Conservation (phyloP, 2,329 filamentous ascomycete genomes). For the Zymoseptoria ardabiliae region DNA sequence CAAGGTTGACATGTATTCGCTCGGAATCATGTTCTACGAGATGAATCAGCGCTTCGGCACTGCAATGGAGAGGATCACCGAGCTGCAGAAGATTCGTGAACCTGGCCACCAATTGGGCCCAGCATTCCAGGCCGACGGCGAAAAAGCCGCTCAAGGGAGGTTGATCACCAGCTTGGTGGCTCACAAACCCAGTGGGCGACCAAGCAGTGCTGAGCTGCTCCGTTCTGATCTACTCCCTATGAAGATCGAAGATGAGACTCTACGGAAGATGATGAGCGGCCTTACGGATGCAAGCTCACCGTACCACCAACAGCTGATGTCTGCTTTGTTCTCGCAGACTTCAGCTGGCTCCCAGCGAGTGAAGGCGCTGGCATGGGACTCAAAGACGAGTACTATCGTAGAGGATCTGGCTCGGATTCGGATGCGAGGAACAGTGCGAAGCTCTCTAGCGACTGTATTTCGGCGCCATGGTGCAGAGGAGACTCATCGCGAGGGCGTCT, state of each 20-base stretch:
- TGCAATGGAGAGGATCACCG: slow-evolving; percentile 55
- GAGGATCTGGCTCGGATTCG: slow-evolving; percentile 21
- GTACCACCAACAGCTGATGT: slow-evolving; percentile 83
- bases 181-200: slow-evolving; percentile 74
- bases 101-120: slow-evolving; percentile 61
- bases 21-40: slow-evolving; percentile 97
- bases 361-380: slow-evolving; percentile 57
- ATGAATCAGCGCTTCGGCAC: slow-evolving; percentile 68
- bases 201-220: slow-evolving; percentile 73
- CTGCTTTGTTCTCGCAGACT: slow-evolving; percentile 67
- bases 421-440: slow-evolving; percentile 52
- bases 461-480: slow-evolving; percentile 84
- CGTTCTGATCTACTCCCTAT: slow-evolving; percentile 81
- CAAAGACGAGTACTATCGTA: slow-evolving; percentile 21
- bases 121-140: slow-evolving; percentile 62
- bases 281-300: slow-evolving; percentile 76
- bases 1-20: slow-evolving; percentile 97
- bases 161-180: slow-evolving; percentile 75
- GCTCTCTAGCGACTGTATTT: slow-evolving; percentile 70
- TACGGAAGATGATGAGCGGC: slow-evolving; percentile 72
- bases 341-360: slow-evolving; percentile 50
- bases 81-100: slow-evolving; percentile 63
- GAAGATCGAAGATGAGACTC: slow-evolving; percentile 87
- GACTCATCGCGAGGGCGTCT: slow-evolving; percentile 63
- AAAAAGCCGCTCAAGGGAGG: slow-evolving; percentile 61